A percentile compares a stretch with the other conserved stretches of the same genome.
phyloP scores from a whole-genome alignment of 352 stramenopile genomes.

The Phytophthora constricta region DNA sequence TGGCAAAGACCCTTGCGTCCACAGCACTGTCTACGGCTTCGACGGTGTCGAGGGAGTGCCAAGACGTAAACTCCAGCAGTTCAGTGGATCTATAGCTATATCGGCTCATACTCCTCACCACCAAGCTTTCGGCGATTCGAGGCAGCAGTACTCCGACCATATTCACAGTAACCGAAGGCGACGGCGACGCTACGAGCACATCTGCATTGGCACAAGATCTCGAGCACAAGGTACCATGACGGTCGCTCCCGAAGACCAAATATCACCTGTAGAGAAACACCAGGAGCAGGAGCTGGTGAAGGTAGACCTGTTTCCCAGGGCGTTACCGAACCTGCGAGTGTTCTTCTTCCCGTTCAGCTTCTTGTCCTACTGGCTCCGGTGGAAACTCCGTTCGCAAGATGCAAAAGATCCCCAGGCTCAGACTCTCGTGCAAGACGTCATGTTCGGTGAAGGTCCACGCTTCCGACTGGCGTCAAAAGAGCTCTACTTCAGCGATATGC shows the following conservation, averaged over 20 bases:
- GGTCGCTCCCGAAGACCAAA: background rate
- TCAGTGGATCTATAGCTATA: too few relatives aligned
- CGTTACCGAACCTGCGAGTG: constrained; percentile 25
- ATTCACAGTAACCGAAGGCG: too few relatives aligned
- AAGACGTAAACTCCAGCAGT: constrained; percentile 11
- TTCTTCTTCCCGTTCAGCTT: constrained; percentile 33
- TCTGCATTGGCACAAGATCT: background rate
- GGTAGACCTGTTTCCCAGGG: constrained; percentile 20
- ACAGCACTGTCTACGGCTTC: constrained; percentile 18
- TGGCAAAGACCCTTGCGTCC: background rate
- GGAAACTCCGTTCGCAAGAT: constrained; percentile 19
- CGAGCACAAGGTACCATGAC: background rate
- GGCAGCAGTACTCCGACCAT: too few relatives aligned
- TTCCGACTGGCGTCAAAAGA: constrained; percentile 49
- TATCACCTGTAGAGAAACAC: background rate
- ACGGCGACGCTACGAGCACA: too few relatives aligned
- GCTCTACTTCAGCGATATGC: constrained; percentile 72
- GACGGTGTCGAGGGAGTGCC: constrained; percentile 13
- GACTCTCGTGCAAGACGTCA: constrained; percentile 23
- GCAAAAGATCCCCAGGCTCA: constrained; percentile 8
- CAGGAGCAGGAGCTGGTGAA: constrained; percentile 6
- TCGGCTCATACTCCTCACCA: too few relatives aligned
- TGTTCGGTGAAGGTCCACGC: constrained; percentile 60
- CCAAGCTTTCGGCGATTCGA: too few relatives aligned
- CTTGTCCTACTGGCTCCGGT: constrained; percentile 30